Evolutionary conservation across 331 rosid genomes (phyloP), one percentile per base, ranked within the genome.

Genomic region (Telfairia occidentalis): DNA sequence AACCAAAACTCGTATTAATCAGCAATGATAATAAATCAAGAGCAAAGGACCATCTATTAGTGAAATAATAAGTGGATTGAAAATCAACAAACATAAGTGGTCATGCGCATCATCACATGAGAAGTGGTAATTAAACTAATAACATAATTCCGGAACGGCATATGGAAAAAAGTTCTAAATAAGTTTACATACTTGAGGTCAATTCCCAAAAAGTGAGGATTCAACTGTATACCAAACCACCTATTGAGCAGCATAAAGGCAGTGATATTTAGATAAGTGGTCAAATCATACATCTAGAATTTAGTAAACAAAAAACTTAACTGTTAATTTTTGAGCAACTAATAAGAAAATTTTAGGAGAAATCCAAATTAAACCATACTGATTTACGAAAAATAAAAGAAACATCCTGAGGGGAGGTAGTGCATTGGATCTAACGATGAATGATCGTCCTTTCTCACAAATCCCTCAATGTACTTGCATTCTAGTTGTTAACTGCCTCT

Each of bases 181-280:
- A 70, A 74, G 80, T 85, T 85, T 81, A 83, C 99, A 81, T 89
- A 92, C 99, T 95, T 95, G 87, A 95, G 97, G 84, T 95, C 99
- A 58, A 95, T 90, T 67, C 92, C 85, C 89, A 92, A 71, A 84
- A 90, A 87, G 42, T 85, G 96, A 77, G 99, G 97, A 84, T 95
- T 95, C 81, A 95, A 85, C 90, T 95, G 97, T 67, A 89, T 89
- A 42, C 97, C 99, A 83, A 92, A 85, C 97, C 99, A 92, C 99
- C 99, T 95, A 80, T 57, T 57, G 69, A 81, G 72, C 66, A 76
- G 8, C 40, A 23, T 69, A 71, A 79, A 49, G 66, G 60, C 78
- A 69, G 26, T 40, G 78, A 57, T 53, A 37, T 66, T 59, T 73
- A 82, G 57, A 61, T 35, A 78, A 81, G 57, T 57, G 76, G 66